phyloP scores from a whole-genome alignment of 805 yeast species.

The Wickerhamiella australiensis region DNA sequence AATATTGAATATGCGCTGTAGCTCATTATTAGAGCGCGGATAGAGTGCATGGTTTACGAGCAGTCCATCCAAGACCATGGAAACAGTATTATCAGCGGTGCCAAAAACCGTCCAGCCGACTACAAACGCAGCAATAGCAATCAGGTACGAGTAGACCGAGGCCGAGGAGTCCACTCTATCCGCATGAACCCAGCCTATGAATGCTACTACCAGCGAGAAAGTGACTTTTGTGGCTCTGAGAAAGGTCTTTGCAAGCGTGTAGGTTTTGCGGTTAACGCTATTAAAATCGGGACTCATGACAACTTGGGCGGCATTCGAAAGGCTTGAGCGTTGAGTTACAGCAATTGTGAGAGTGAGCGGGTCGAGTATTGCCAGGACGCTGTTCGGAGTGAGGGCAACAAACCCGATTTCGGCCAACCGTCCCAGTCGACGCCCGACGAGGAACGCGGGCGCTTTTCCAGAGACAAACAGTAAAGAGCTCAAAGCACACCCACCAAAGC shows the following conservation, averaged over 20 bases:
- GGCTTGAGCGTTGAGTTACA: slow-evolving; percentile 27
- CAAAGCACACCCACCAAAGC: slow-evolving; percentile 30
- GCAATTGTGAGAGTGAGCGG: slow-evolving; percentile 32
- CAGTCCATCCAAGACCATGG: slow-evolving; percentile 29
- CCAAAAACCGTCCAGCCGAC: slow-evolving; percentile 35
- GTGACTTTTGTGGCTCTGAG: slow-evolving; percentile 29
- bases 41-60: slow-evolving; percentile 31
- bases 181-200: slow-evolving; percentile 33
- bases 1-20: slow-evolving; percentile 23
- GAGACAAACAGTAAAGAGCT: slow-evolving; percentile 27
- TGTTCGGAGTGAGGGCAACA: slow-evolving; percentile 23
- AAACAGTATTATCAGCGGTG: slow-evolving; percentile 32
- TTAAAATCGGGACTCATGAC: slow-evolving; percentile 15
- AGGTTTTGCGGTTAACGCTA: slow-evolving; percentile 26
- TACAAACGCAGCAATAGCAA: slow-evolving; percentile 31
- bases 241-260: slow-evolving; percentile 30
- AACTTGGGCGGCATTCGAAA: slow-evolving; percentile 27
- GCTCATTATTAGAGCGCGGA: slow-evolving; percentile 23
- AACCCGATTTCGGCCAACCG: slow-evolving; percentile 21
- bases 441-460: slow-evolving; percentile 28
- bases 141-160: slow-evolving; percentile 31
- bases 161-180: slow-evolving; percentile 28
- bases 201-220: slow-evolving; percentile 30
- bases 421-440: slow-evolving; percentile 27
- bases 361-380: slow-evolving; percentile 23